phyloP scores from a whole-genome alignment of 2,329 filamentous ascomycete genomes.

The Aspergillus proliferans region DNA sequence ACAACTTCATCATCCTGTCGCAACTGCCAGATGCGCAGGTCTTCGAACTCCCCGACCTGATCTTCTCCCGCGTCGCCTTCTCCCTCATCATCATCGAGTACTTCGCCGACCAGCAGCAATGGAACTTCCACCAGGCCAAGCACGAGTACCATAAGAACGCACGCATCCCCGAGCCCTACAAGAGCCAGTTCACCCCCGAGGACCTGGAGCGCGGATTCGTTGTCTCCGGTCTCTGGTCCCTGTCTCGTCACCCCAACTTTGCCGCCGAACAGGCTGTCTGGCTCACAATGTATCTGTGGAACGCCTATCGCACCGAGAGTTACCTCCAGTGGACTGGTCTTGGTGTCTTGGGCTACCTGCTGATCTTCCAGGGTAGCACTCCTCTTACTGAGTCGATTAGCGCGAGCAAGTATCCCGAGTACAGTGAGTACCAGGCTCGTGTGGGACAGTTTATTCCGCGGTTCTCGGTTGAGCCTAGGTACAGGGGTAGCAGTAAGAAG shows the following conservation, averaged over 20 bases:
- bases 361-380: constrained; percentile 85
- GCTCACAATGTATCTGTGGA: constrained; percentile 84
- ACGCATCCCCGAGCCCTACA: constrained; percentile 56
- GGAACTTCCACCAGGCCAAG: constrained; percentile 82
- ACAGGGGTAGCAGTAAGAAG: constrained; percentile 18
- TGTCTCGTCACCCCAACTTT: constrained; percentile 91
- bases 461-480: constrained; percentile 28
- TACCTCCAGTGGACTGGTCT: constrained; percentile 72
- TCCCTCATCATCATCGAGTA: constrained; percentile 60
- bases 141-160: constrained; percentile 65
- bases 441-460: constrained; percentile 78
- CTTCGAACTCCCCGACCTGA: constrained; percentile 54
- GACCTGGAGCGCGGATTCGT: constrained; percentile 89
- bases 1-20: constrained; percentile 69
- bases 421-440: constrained; percentile 71
- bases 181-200: constrained; percentile 53
- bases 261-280: constrained; percentile 86
- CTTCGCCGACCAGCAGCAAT: constrained; percentile 88
- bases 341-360: constrained; percentile 63
- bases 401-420: constrained; percentile 78
- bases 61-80: constrained; percentile 52
- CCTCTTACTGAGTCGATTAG: constrained; percentile 80
- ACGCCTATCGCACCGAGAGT: constrained; percentile 64
- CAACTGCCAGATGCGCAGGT: constrained; percentile 51
- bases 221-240: constrained; percentile 76